Percentiles rank a stretch among this genome's conserved stretches.
Conservation (phyloP, 2,329 filamentous ascomycete genomes). For the Phialophora verrucosa region DNA sequence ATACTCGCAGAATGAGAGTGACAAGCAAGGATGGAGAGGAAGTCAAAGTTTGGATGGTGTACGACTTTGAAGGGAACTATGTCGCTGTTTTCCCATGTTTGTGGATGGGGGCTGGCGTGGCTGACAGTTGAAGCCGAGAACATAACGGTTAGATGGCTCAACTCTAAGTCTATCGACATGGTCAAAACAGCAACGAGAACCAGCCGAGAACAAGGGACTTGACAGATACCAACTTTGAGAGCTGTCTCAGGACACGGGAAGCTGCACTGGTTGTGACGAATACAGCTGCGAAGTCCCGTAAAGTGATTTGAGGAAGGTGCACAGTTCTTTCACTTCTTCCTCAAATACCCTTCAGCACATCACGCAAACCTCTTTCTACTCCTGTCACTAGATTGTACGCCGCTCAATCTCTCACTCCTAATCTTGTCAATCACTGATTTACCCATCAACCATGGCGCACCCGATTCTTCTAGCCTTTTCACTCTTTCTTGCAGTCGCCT, state of each 20-base stretch:
- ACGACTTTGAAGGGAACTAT: constrained; percentile 16
- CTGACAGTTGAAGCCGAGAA: constrained; percentile 15
- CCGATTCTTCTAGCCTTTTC: constrained; percentile 2
- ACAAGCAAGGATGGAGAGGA: constrained; percentile 28
- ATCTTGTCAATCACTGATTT: constrained; percentile 2
- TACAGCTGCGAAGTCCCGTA: constrained; percentile 25
- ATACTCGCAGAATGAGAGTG: constrained; percentile 24
- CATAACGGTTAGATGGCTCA: constrained; percentile 5
- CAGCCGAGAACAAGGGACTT: constrained; percentile 5
- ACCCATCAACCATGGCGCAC: constrained; percentile 11
- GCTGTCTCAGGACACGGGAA: constrained; percentile 18
- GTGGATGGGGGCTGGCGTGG: not conserved
- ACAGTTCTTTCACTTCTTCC: not conserved
- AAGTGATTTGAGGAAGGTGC: constrained; percentile 2
- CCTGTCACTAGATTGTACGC: not conserved
- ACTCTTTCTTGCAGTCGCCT: constrained; percentile 8
- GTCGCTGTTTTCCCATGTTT: not conserved
- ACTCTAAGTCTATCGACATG: not conserved
- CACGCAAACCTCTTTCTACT: not conserved
- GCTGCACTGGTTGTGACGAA: constrained; percentile 19
- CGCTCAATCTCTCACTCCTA: not conserved
- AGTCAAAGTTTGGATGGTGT: constrained; percentile 35
- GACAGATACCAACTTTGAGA: constrained; percentile 19
- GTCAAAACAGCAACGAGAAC: not conserved
- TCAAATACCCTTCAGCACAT: not conserved